Evolutionary conservation across 306 rosid species (phyloP).

Genomic region (Malus sylvestris): DNA sequence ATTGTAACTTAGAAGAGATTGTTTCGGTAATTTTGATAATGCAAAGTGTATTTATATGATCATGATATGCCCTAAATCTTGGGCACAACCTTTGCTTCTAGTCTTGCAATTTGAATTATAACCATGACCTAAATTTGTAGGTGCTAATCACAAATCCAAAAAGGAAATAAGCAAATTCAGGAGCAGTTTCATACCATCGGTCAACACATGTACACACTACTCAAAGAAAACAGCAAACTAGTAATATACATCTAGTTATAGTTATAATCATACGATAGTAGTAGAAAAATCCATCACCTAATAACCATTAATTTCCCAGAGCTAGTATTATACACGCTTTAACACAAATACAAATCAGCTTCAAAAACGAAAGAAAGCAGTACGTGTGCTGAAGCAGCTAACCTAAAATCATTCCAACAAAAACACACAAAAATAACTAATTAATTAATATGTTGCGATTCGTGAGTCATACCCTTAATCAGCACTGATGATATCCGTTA

Average conservation of each 20-base stretch:
- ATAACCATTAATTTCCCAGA: background rate
- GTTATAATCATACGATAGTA: background rate
- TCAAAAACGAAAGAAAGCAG: background rate
- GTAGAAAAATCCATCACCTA: background rate
- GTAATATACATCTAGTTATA: background rate
- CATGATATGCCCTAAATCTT: conserved; percentile 12
- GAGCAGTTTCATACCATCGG: background rate
- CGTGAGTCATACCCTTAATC: background rate
- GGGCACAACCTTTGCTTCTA: conserved; percentile 16
- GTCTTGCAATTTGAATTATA: background rate
- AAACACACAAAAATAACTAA: background rate
- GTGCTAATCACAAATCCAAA: background rate
- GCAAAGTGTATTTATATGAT: background rate
- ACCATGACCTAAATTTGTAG: background rate
- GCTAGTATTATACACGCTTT: background rate
- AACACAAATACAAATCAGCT: conserved; percentile 10
- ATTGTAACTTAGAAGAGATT: background rate
- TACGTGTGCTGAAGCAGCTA: background rate
- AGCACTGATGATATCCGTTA: background rate
- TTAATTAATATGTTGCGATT: background rate
- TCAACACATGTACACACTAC: background rate
- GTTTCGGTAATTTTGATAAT: background rate
- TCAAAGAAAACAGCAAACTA: background rate
- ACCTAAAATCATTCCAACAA: background rate
- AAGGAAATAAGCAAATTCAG: background rate